Conservation (phyloP, 148 eudicot genomes). For the Chenopodium album region DNA sequence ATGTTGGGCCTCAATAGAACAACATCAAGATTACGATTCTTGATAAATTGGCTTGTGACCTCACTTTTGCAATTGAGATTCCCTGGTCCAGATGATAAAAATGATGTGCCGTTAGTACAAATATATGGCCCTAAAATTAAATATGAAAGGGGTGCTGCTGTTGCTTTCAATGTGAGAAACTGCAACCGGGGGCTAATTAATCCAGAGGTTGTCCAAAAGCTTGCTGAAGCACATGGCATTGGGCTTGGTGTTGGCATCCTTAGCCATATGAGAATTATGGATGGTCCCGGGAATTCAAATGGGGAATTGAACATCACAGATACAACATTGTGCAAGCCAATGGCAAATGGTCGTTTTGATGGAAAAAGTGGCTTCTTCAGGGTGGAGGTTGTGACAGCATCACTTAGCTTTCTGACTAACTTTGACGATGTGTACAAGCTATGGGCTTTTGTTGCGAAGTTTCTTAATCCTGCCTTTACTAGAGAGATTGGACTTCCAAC, state of each 20-base stretch:
- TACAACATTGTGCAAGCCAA: conserved; percentile 76
- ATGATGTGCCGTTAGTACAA: conserved; percentile 54
- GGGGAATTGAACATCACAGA: conserved; percentile 54
- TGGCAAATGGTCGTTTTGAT: conserved; percentile 55
- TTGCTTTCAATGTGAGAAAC: conserved; percentile 86
- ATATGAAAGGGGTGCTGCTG: conserved; percentile 94
- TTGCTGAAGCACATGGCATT: conserved; percentile 76
- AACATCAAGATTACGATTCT: conserved; percentile 69
- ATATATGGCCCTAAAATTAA: conserved; percentile 96
- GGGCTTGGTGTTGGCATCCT: conserved; percentile 87
- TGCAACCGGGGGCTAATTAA: conserved; percentile 57
- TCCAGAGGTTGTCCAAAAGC: conserved; percentile 78
- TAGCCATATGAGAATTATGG: conserved; percentile 64
- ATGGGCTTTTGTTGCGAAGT: conserved; percentile 91
- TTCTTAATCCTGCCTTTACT: conserved; percentile 67
- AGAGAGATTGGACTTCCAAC: conserved; percentile 57
- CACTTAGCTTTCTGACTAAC: conserved; percentile 78
- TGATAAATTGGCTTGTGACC: conserved; percentile 93
- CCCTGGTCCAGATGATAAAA: conserved; percentile 46
- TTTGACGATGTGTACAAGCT: conserved; percentile 88
- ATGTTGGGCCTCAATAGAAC: conserved; percentile 91
- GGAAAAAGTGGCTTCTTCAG: conserved; percentile 69
- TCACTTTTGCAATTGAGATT: conserved; percentile 73
- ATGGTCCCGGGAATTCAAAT: conserved; percentile 47
- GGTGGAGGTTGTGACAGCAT: conserved; percentile 90